phyloP scores from a whole-genome alignment of 345 rosid species.

The Aegle marmelos region DNA sequence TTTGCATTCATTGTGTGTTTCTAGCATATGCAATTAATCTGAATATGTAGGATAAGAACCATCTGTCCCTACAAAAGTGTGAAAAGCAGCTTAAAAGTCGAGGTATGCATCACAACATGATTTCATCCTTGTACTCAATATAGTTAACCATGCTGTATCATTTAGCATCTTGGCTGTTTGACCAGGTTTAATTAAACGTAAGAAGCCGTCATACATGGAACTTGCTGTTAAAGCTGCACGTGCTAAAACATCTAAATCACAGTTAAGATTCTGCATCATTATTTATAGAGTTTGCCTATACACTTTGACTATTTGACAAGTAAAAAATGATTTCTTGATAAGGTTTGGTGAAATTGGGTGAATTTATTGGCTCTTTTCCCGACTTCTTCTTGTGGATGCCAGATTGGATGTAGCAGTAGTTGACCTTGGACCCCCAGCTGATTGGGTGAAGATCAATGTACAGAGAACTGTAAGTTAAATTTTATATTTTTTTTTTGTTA shows the following conservation, averaged over 20 bases:
- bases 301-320: not conserved
- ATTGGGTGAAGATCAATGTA: conserved; percentile 76
- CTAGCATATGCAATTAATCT: conserved; percentile 1
- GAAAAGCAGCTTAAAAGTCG: conserved; percentile 56
- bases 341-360: not conserved
- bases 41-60: conserved; percentile 48
- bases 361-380: not conserved
- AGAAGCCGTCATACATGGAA: conserved; percentile 51
- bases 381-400: not conserved
- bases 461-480: conserved; percentile 54
- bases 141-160: conserved; percentile 13
- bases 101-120: conserved; percentile 38
- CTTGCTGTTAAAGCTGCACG: conserved; percentile 45
- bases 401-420: conserved; percentile 53
- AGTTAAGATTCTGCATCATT: conserved; percentile 44
- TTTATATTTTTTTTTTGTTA: not conserved
- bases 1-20: not conserved
- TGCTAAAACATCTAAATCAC: conserved; percentile 49
- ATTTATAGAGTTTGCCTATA: conserved; percentile 8
- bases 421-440: conserved; percentile 64
- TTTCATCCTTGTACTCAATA: conserved; percentile 2
- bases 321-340: not conserved
- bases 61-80: conserved; percentile 39
- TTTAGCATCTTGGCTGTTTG: conserved; percentile 15
- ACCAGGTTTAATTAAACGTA: conserved; percentile 77